phyloP scores from a whole-genome alignment of 169 alveolate species.

The Cryptosporidium bovis region DNA sequence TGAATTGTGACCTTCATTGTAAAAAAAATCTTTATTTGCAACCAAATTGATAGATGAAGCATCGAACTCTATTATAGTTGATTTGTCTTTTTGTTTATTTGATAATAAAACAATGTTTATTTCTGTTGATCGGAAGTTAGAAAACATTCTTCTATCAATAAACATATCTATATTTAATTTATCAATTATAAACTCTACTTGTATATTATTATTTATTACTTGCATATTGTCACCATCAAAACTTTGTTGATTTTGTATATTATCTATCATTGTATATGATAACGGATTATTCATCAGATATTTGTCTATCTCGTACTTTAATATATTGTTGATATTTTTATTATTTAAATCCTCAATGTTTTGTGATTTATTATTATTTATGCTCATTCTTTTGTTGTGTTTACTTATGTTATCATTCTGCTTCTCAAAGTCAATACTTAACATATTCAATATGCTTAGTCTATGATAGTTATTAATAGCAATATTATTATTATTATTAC shows the following conservation, averaged over 20 bases:
- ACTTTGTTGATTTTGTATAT: slow-evolving; percentile 8
- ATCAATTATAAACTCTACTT: slow-evolving; percentile 37
- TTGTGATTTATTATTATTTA: not conserved
- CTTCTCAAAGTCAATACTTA: not conserved
- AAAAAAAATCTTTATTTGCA: slow-evolving; percentile 28
- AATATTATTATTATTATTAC: too few relatives aligned
- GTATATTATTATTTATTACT: slow-evolving; percentile 1
- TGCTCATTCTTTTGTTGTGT: not conserved
- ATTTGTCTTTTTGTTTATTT: slow-evolving; percentile 1
- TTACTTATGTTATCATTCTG: not conserved
- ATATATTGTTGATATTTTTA: slow-evolving; percentile 26
- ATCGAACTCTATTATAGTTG: slow-evolving; percentile 52
- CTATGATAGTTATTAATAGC: slow-evolving; percentile 6
- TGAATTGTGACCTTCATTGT: not conserved
- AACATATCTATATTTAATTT: slow-evolving; percentile 44
- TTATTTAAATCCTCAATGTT: slow-evolving; percentile 4
- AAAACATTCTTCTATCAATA: slow-evolving; percentile 11
- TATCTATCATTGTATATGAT: slow-evolving; percentile 43
- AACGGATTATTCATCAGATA: slow-evolving; percentile 41
- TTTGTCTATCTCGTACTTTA: slow-evolving; percentile 57
- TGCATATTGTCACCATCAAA: slow-evolving; percentile 4
- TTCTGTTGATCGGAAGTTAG: slow-evolving; percentile 46
- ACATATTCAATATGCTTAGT: not conserved
- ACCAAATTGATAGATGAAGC: slow-evolving; percentile 23
- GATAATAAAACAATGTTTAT: slow-evolving; percentile 48